Conservation (phyloP, 2,329 filamentous ascomycete genomes). For the Lecanoromycetidae sp. region DNA sequence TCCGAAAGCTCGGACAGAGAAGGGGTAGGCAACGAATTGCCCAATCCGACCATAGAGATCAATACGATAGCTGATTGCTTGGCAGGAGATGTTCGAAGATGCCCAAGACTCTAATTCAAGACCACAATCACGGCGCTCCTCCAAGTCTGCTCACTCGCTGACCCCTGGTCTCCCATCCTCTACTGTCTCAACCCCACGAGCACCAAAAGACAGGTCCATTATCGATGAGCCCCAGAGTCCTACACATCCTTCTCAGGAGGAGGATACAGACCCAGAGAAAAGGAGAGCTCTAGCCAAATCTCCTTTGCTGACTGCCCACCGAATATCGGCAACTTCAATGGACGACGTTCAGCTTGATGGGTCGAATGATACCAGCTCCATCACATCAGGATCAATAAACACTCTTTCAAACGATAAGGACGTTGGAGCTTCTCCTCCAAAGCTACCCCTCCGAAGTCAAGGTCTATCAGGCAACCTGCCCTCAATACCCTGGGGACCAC, state of each 20-base stretch:
- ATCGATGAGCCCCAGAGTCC: conserved; percentile 1
- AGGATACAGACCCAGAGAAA: conserved; percentile 2
- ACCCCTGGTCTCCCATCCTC: conserved; percentile 34
- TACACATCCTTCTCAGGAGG: conserved; percentile 21
- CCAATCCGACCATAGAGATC: neutral
- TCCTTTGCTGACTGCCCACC: conserved; percentile 40
- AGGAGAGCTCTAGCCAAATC: conserved; percentile 34
- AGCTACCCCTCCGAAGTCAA: conserved; percentile 48
- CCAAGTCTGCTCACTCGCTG: conserved; percentile 50
- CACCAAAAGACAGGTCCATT: conserved; percentile 20
- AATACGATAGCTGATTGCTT: conserved; percentile 9
- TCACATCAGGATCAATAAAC: conserved; percentile 27
- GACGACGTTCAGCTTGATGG: conserved; percentile 53
- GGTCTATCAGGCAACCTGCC: conserved; percentile 63
- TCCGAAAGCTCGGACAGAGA: conserved; percentile 21
- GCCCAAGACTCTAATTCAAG: conserved; percentile 48
- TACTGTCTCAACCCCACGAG: conserved; percentile 28
- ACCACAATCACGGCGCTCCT: conserved; percentile 23
- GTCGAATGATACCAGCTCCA: conserved; percentile 42
- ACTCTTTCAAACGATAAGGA: conserved; percentile 23
- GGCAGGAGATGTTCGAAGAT: conserved; percentile 71
- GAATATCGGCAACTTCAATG: conserved; percentile 45
- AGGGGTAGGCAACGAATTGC: conserved; percentile 16
- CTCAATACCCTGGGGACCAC: conserved; percentile 58
- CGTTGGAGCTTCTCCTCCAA: conserved; percentile 34